Percentiles rank a stretch among this genome's conserved stretches.
Evolutionary conservation across 305 asterid species (phyloP).

Genomic region (Caryopteris hybrid): DNA sequence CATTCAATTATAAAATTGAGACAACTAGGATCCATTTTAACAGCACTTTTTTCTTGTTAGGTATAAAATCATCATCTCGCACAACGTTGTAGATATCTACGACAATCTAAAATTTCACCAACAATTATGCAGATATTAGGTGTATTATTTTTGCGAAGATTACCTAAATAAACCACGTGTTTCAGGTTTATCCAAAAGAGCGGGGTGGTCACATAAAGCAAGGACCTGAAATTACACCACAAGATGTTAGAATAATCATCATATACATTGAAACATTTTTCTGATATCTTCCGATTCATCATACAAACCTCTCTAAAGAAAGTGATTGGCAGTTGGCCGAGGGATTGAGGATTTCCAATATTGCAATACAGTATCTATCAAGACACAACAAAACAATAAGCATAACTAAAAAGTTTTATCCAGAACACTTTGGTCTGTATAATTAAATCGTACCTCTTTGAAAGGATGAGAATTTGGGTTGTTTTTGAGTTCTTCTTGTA

Average conservation of each 20-base stretch:
- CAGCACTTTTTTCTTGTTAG: too few relatives aligned
- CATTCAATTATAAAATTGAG: too few relatives aligned
- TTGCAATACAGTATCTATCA: constrained; percentile 64
- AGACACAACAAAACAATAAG: constrained; percentile 6
- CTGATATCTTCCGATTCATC: background rate
- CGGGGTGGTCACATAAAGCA: constrained; percentile 88
- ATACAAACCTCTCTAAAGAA: constrained; percentile 87
- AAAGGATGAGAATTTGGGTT: constrained; percentile 76
- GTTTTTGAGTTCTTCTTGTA: constrained; percentile 65
- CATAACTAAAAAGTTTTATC: background rate
- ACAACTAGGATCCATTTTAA: too few relatives aligned
- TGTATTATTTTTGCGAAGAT: background rate
- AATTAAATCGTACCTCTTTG: constrained; percentile 58
- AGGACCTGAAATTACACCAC: constrained; percentile 55
- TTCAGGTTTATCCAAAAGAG: constrained; percentile 85
- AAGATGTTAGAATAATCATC: background rate
- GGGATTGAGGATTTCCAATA: constrained; percentile 94
- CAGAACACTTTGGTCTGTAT: too few relatives aligned
- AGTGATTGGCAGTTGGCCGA: constrained; percentile 90
- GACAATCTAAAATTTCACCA: background rate
- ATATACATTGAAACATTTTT: background rate
- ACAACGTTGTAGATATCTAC: background rate
- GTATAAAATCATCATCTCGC: too few relatives aligned
- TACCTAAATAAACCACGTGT: constrained; percentile 91
- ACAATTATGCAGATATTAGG: background rate